These are phyloP conservation scores for Floccularia luteovirens DNA, from an alignment of 768 basidiomycete species.

Conservation along the genomic window DNA sequence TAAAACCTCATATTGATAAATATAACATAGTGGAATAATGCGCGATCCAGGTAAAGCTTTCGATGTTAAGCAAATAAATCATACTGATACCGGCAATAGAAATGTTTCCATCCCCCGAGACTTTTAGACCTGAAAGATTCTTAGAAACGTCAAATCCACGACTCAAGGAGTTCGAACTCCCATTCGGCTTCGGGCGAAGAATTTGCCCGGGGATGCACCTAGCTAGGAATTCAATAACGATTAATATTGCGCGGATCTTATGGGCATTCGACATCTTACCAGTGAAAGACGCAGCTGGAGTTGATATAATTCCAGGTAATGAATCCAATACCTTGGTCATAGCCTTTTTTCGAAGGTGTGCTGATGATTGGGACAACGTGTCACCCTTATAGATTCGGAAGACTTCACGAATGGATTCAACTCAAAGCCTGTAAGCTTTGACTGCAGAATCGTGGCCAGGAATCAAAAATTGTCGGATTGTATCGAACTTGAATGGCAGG, in stretches of 20 bases:
- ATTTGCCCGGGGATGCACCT: slow-evolving; percentile 29
- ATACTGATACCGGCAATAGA: slow-evolving; percentile 7
- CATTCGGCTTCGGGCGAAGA: slow-evolving; percentile 33
- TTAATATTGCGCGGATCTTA: slow-evolving; percentile 25
- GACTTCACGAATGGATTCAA: slow-evolving; percentile 27
- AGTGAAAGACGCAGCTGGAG: slow-evolving; percentile 10
- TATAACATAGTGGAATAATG: slow-evolving; percentile 20
- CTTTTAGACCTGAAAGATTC: slow-evolving; percentile 32
- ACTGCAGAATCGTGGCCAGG: slow-evolving; percentile 19
- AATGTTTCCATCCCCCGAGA: slow-evolving; percentile 25
- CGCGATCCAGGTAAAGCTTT: slow-evolving; percentile 17
- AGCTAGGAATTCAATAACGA: slow-evolving; percentile 24
- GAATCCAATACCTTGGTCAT: too few species aligned
- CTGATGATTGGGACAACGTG: not conserved
- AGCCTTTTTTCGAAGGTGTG: not conserved
- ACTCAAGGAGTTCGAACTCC: slow-evolving; percentile 21
- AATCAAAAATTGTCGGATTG: slow-evolving; percentile 10
- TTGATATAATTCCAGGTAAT: slow-evolving; percentile 8
- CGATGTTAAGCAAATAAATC: not conserved
- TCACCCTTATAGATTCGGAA: slow-evolving; percentile 13
- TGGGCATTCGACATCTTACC: slow-evolving; percentile 26
- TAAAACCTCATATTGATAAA: not conserved
- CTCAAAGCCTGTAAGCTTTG: slow-evolving; percentile 21
- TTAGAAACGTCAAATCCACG: slow-evolving; percentile 21
- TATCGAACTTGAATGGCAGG: slow-evolving; percentile 17